Conservation (phyloP, 495 filamentous ascomycete genomes). For the Annulohypoxylon bovei region DNA sequence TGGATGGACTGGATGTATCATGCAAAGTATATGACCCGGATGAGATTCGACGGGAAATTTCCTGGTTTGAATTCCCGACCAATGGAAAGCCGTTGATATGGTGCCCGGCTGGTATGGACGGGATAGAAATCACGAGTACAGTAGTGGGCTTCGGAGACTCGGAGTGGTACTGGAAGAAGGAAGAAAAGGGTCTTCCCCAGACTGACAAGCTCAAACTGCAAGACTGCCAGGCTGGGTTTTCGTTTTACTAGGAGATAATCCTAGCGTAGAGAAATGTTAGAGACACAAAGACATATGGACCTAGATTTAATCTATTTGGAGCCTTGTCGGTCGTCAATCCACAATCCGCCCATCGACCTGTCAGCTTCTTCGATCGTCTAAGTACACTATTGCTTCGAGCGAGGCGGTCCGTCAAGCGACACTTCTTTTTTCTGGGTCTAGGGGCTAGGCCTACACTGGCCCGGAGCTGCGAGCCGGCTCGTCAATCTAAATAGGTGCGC, state of each 20-base stretch:
- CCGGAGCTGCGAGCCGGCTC: constrained; percentile 47
- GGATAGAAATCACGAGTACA: constrained; percentile 11
- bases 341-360: constrained; percentile 11
- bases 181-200: constrained; percentile 15
- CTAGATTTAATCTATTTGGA: constrained; percentile 38
- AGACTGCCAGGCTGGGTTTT: neutral
- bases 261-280: neutral
- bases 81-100: constrained; percentile 36
- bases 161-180: constrained; percentile 22
- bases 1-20: constrained; percentile 43
- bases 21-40: constrained; percentile 43
- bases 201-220: too few relatives aligned
- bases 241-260: constrained; percentile 1
- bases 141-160: constrained; percentile 31
- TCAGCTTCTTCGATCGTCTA: constrained; percentile 24
- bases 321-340: constrained; percentile 18
- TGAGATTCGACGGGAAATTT: constrained; percentile 43
- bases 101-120: constrained; percentile 28
- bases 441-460: constrained; percentile 30
- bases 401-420: constrained; percentile 42
- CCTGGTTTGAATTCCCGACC: constrained; percentile 38
- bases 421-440: neutral
- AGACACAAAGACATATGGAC: neutral
- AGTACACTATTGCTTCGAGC: constrained; percentile 22
- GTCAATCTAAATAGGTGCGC: constrained; percentile 46